phyloP scores from a whole-genome alignment of 1,139 yeast species.

The Keqinozyma sinolaborantium region DNA sequence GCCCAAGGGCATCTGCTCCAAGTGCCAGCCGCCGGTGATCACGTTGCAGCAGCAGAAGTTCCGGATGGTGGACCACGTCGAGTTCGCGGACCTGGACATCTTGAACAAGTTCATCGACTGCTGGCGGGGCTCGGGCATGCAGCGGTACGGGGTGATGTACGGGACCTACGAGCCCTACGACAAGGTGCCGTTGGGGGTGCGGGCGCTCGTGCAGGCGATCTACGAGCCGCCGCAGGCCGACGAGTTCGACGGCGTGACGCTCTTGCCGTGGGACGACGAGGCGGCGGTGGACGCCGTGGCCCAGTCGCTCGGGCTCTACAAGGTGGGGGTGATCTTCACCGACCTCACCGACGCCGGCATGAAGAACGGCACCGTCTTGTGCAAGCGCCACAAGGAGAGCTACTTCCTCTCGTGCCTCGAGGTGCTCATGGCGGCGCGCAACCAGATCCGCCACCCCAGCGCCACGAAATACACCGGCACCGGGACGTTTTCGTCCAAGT shows the following conservation, averaged over 20 bases:
- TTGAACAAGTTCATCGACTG: conserved; percentile 81
- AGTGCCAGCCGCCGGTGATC: conserved; percentile 94
- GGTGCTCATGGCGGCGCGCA: conserved; percentile 76
- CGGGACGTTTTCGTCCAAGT: conserved; percentile 80
- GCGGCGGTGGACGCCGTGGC: conserved; percentile 55
- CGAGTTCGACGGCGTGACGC: conserved; percentile 79
- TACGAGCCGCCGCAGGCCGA: conserved; percentile 91
- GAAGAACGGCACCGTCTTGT: conserved; percentile 83
- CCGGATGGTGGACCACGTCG: conserved; percentile 97
- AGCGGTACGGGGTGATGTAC: conserved; percentile 80
- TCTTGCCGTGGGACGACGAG: conserved; percentile 62
- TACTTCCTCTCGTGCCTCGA: conserved; percentile 87
- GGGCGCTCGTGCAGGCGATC: conserved; percentile 90
- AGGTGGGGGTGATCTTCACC: conserved; percentile 84
- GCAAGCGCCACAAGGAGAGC: conserved; percentile 90
- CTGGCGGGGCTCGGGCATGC: conserved; percentile 88
- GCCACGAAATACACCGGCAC: conserved; percentile 58
- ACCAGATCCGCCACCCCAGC: conserved; percentile 70
- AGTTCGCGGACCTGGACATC: conserved; percentile 69
- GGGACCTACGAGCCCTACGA: conserved; percentile 80
- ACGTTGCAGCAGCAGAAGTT: conserved; percentile 87
- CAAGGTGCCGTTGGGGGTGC: conserved; percentile 86
- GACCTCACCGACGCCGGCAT: conserved; percentile 86
- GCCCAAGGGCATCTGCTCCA: conserved; percentile 95
- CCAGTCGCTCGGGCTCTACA: conserved; percentile 55